Conservation (phyloP, 1,284 basidiomycete species). For the Boletus mariae region DNA sequence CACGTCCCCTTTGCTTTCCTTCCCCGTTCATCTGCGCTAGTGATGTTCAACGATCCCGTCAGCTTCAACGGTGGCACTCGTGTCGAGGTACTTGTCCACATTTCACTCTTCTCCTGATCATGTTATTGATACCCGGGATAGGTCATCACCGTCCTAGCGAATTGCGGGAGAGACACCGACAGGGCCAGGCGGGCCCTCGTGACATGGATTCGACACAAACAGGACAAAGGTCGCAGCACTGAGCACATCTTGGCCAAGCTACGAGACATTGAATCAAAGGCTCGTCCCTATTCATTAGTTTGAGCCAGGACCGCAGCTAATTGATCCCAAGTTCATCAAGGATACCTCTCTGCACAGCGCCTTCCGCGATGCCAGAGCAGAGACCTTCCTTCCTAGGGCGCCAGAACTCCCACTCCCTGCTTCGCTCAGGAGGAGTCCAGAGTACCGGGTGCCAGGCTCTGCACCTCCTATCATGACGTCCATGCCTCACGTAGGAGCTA, state of each 20-base stretch:
- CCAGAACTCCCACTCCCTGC: constrained; percentile 27
- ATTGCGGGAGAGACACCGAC: constrained; percentile 30
- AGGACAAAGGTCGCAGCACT: constrained; percentile 27
- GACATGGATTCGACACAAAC: constrained; percentile 31
- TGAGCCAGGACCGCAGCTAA: constrained; percentile 6
- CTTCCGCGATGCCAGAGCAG: constrained; percentile 33
- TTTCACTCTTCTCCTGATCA: neutral
- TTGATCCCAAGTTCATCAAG: constrained; percentile 25
- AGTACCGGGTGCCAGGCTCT: neutral
- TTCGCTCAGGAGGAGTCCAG: neutral
- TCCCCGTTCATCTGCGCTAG: neutral
- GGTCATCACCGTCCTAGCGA: constrained; percentile 34
- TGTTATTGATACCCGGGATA: constrained; percentile 8
- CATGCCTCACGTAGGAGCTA: neutral
- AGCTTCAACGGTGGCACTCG: constrained; percentile 32
- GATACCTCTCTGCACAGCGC: constrained; percentile 27
- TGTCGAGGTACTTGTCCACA: constrained; percentile 21
- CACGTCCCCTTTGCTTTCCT: neutral
- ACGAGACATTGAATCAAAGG: constrained; percentile 31
- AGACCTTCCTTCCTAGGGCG: constrained; percentile 26
- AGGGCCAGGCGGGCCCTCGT: constrained; percentile 29
- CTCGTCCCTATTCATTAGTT: constrained; percentile 5
- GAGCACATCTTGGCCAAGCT: constrained; percentile 32
- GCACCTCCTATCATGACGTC: neutral
- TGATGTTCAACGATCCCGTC: constrained; percentile 27